Conservation (phyloP, 345 rosid species). For the Salix udensis region DNA sequence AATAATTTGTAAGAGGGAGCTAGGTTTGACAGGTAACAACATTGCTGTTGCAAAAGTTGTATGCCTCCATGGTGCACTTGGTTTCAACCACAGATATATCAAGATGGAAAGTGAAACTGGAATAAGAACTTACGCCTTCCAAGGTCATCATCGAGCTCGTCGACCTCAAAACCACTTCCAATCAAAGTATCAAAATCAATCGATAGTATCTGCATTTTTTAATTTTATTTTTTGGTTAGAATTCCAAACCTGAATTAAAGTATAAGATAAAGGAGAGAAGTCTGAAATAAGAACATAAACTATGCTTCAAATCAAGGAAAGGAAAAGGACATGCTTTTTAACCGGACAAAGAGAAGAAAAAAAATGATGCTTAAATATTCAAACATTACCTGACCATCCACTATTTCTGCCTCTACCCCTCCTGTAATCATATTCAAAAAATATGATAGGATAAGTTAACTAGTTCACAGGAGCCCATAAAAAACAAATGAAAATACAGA, state of each 20-base stretch:
- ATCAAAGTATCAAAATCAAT: slow-evolving; percentile 62
- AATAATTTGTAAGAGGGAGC: background rate
- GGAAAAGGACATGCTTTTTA: background rate
- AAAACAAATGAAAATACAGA: slow-evolving; percentile 4
- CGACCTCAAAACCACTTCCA: slow-evolving; percentile 92
- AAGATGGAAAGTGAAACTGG: background rate
- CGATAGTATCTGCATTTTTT: slow-evolving; percentile 54
- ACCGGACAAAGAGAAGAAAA: too few species aligned
- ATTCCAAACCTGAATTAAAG: slow-evolving; percentile 3
- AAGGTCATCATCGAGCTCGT: slow-evolving; percentile 94
- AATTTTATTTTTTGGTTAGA: background rate
- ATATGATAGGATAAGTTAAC: slow-evolving; percentile 1
- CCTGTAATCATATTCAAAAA: slow-evolving; percentile 35
- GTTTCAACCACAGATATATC: background rate
- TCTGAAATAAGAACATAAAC: background rate
- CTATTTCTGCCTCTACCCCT: slow-evolving; percentile 75
- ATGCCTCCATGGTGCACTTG: background rate
- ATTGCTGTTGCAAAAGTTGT: too few species aligned
- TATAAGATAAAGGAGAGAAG: background rate
- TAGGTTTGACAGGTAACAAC: background rate
- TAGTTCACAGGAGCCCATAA: background rate
- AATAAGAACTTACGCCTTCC: slow-evolving; percentile 59
- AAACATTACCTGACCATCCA: slow-evolving; percentile 62
- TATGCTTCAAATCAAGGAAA: background rate
- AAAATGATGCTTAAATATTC: background rate